phyloP scores from a whole-genome alignment of 148 eudicot species.

The Rhododendron ferrugineum region DNA sequence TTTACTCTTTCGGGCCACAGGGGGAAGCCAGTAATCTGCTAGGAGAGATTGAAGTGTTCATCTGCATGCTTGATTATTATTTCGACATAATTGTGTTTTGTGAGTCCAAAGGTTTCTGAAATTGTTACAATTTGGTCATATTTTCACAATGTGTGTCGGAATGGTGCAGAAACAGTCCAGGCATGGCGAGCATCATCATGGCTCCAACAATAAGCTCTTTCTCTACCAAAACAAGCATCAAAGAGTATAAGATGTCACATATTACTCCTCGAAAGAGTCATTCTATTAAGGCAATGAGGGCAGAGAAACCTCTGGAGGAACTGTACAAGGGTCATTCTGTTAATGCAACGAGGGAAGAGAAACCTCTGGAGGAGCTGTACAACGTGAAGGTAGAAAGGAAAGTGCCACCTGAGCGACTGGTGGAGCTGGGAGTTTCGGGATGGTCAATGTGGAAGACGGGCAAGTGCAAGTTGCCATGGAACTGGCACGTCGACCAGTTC shows the following conservation, averaged over 20 bases:
- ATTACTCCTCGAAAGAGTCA: slow-evolving; percentile 4
- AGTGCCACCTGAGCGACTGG: slow-evolving; percentile 50
- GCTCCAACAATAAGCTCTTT: slow-evolving; percentile 37
- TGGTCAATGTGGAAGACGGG: slow-evolving; percentile 97
- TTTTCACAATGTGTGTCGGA: not conserved
- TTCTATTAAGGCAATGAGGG: slow-evolving; percentile 42
- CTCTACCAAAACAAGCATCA: slow-evolving; percentile 23
- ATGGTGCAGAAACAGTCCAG: slow-evolving; percentile 10
- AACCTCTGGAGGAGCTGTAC: slow-evolving; percentile 80
- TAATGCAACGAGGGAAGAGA: slow-evolving; percentile 24
- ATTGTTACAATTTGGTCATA: not conserved
- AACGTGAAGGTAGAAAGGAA: slow-evolving; percentile 69
- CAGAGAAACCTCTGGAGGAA: slow-evolving; percentile 62
- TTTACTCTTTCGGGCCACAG: not conserved
- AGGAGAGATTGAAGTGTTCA: not conserved
- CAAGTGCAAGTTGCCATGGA: slow-evolving; percentile 91
- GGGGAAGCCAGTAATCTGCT: not conserved
- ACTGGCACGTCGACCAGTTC: slow-evolving; percentile 94
- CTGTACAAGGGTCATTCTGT: slow-evolving; percentile 31
- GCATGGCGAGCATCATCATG: slow-evolving; percentile 44
- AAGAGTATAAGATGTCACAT: slow-evolving; percentile 5
- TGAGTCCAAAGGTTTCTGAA: not conserved
- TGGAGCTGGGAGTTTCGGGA: slow-evolving; percentile 60
- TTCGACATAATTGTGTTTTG: not conserved
- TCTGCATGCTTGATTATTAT: not conserved